Conservation (phyloP, 2,329 filamentous ascomycete species). For the Aureobasidium musti region DNA sequence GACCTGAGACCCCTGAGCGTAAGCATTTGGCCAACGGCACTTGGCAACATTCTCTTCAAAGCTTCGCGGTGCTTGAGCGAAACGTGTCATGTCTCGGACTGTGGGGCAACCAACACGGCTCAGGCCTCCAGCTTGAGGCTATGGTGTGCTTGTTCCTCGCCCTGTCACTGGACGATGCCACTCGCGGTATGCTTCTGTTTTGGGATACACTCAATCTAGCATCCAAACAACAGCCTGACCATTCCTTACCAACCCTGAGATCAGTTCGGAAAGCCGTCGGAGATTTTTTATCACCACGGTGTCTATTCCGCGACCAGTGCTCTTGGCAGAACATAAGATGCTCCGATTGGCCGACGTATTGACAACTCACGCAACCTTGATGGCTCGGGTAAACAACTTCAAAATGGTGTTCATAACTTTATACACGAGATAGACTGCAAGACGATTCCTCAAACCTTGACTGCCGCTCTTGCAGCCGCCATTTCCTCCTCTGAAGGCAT, state of each 20-base stretch:
- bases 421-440: background rate
- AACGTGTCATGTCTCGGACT: background rate
- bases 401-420: background rate
- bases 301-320: background rate
- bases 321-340: background rate
- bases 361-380: background rate
- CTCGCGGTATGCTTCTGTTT: background rate
- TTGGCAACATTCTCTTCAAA: background rate
- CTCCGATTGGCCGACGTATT: background rate
- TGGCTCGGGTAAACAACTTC: background rate
- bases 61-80: background rate
- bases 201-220: background rate
- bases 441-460: background rate
- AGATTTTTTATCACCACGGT: no score
- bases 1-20: background rate
- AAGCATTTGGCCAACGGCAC: background rate
- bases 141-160: background rate
- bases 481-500: conserved; percentile 28
- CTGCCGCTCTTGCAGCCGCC: conserved; percentile 3
- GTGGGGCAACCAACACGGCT: background rate
- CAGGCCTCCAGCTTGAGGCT: background rate
- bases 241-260: background rate
- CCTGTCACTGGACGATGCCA: background rate
- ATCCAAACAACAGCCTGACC: background rate
- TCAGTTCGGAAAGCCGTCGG: background rate